These are phyloP conservation scores for Rhynchospora breviuscula DNA, from an alignment of 176 grass and related monocot species.

Conservation along the genomic window DNA sequence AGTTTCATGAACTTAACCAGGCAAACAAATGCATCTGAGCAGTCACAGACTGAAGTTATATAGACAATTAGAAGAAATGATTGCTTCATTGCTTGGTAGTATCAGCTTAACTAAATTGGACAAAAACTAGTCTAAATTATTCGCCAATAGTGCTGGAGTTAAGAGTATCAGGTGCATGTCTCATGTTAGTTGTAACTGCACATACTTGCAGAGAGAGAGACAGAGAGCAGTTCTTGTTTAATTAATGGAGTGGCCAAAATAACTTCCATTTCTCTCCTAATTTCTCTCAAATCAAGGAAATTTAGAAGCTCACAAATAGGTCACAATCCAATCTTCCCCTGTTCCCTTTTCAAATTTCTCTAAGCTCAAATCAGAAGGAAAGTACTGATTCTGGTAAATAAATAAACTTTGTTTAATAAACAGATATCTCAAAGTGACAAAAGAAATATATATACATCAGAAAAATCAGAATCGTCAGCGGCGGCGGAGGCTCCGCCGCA, in stretches of 20 bases:
- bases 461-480: neutral
- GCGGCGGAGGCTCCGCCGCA: slow-evolving; percentile 46
- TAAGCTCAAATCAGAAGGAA: neutral
- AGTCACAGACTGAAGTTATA: neutral
- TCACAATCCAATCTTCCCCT: neutral
- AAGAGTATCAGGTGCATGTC: neutral
- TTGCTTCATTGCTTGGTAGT: neutral
- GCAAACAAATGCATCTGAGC: neutral
- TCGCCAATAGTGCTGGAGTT: neutral
- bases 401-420: neutral
- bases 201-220: neutral
- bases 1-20: neutral
- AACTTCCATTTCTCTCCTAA: neutral
- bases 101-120: neutral
- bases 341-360: neutral
- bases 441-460: slow-evolving; percentile 11
- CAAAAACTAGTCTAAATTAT: neutral
- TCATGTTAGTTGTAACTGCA: neutral
- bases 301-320: neutral
- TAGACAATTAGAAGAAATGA: neutral
- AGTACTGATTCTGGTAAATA: neutral
- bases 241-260: neutral
- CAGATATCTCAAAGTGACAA: neutral
- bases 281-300: neutral
- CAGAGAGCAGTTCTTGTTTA: too few species aligned